Percentiles rank a stretch among this genome's conserved stretches.
Conservation (phyloP, 1,284 basidiomycete genomes). For the Rhodotorula glutinis region DNA sequence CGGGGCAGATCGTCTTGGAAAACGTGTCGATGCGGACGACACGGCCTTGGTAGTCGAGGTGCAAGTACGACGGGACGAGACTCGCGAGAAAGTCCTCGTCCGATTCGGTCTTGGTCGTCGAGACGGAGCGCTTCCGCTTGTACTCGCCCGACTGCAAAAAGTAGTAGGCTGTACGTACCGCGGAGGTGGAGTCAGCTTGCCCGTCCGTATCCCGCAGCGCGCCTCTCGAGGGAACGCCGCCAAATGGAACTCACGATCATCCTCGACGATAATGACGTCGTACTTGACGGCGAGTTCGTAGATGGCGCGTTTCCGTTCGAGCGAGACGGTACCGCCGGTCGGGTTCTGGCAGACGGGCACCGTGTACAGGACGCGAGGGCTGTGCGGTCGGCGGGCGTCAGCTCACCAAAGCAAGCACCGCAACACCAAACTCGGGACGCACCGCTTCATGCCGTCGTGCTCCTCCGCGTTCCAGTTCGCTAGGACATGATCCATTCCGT, state of each 20-base stretch:
- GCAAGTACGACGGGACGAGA: slow-evolving; percentile 67
- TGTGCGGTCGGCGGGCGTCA: slow-evolving; percentile 40
- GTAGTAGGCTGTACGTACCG: slow-evolving; percentile 74
- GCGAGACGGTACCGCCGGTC: slow-evolving; percentile 61
- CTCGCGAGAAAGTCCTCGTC: slow-evolving; percentile 53
- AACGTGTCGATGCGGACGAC: slow-evolving; percentile 76
- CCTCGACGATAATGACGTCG: slow-evolving; percentile 51
- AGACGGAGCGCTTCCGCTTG: slow-evolving; percentile 46
- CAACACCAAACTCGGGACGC: slow-evolving; percentile 43
- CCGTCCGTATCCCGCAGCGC: too few relatives aligned
- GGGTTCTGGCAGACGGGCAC: slow-evolving; percentile 69
- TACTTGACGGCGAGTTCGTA: slow-evolving; percentile 76
- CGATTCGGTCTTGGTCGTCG: slow-evolving; percentile 23
- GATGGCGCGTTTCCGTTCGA: slow-evolving; percentile 67
- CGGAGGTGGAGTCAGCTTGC: slow-evolving; percentile 54
- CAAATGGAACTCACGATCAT: slow-evolving; percentile 42
- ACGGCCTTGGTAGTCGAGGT: slow-evolving; percentile 71
- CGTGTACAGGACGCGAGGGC: slow-evolving; percentile 72
- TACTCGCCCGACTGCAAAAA: slow-evolving; percentile 65
- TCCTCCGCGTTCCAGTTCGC: slow-evolving; percentile 63
- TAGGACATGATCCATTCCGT: slow-evolving; percentile 61
- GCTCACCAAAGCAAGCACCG: too few relatives aligned
- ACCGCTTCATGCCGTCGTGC: slow-evolving; percentile 57
- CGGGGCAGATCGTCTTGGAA: slow-evolving; percentile 76
- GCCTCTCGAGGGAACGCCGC: not conserved